phyloP scores from a whole-genome alignment of 192 early-diverging fungal genomes.

The Diversispora eburnea region DNA sequence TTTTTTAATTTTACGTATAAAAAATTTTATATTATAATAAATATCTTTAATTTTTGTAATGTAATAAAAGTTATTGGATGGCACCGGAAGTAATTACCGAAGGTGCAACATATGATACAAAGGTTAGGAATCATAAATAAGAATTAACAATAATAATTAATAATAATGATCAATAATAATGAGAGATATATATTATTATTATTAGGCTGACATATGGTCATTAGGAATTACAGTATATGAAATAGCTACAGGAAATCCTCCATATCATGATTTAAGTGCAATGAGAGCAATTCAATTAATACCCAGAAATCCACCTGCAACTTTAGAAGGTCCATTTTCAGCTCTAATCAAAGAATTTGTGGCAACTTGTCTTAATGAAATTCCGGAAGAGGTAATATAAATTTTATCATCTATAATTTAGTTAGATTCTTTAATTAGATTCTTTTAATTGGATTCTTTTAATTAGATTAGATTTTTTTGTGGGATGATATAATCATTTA shows the following conservation, averaged over 20 bases:
- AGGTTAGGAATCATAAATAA: constrained; percentile 42
- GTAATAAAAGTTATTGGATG: constrained; percentile 65
- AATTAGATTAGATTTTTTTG: not conserved
- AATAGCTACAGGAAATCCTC: constrained; percentile 92
- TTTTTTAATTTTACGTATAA: not conserved
- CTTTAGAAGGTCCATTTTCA: constrained; percentile 77
- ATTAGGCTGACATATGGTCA: constrained; percentile 96
- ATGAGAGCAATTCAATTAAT: constrained; percentile 86
- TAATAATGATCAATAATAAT: not conserved
- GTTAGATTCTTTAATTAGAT: no score
- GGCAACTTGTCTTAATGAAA: constrained; percentile 75
- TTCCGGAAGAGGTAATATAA: constrained; percentile 67
- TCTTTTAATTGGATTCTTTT: not conserved
- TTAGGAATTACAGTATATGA: constrained; percentile 98
- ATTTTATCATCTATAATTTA: no score
- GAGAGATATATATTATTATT: not conserved
- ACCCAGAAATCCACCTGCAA: constrained; percentile 75
- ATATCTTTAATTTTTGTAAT: no score
- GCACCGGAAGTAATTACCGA: constrained; percentile 80
- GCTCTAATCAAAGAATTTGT: constrained; percentile 87
- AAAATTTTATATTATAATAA: not conserved
- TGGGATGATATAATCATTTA: not conserved
- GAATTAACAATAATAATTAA: not conserved
- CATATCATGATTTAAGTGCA: constrained; percentile 86
- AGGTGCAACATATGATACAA: constrained; percentile 85